These are phyloP conservation scores for Nymphaea colorata DNA, from an alignment of 164 flowering plant genomes.

Conservation along the genomic window DNA sequence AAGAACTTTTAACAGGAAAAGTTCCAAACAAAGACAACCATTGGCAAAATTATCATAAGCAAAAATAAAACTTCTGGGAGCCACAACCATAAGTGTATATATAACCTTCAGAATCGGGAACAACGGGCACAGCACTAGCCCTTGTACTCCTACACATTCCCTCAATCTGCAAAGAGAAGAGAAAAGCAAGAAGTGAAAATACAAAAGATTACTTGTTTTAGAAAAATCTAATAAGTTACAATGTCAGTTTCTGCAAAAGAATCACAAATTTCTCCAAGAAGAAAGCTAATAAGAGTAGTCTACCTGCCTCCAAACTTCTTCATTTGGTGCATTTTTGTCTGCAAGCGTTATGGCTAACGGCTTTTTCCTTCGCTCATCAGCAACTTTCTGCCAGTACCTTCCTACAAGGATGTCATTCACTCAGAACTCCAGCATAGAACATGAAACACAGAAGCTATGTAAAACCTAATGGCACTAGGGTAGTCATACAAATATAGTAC, in stretches of 20 bases:
- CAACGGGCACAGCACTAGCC: slow-evolving; percentile 82
- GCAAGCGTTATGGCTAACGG: slow-evolving; percentile 82
- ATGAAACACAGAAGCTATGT: neutral
- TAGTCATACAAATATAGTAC: too few species aligned
- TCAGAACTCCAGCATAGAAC: neutral
- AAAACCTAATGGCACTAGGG: too few species aligned
- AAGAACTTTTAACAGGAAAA: too few species aligned
- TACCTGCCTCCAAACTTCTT: slow-evolving; percentile 98
- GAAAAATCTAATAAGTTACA: neutral
- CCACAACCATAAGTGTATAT: too few species aligned
- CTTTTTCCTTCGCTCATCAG: slow-evolving; percentile 65
- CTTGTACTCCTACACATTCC: slow-evolving; percentile 68
- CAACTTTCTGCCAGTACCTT: slow-evolving; percentile 83
- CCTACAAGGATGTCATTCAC: slow-evolving; percentile 25
- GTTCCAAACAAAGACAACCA: too few species aligned
- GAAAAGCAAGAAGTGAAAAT: neutral
- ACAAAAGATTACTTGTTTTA: neutral
- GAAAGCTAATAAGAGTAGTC: neutral
- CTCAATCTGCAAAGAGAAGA: slow-evolving; percentile 53
- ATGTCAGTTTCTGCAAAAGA: neutral
- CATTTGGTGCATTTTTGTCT: slow-evolving; percentile 98
- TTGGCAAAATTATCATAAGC: too few species aligned
- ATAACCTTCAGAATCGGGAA: slow-evolving; percentile 87
- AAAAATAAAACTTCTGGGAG: too few species aligned
- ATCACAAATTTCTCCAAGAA: slow-evolving; percentile 4